phyloP scores from a whole-genome alignment of 441 rosid species.

The Erodium chrysanthum region DNA sequence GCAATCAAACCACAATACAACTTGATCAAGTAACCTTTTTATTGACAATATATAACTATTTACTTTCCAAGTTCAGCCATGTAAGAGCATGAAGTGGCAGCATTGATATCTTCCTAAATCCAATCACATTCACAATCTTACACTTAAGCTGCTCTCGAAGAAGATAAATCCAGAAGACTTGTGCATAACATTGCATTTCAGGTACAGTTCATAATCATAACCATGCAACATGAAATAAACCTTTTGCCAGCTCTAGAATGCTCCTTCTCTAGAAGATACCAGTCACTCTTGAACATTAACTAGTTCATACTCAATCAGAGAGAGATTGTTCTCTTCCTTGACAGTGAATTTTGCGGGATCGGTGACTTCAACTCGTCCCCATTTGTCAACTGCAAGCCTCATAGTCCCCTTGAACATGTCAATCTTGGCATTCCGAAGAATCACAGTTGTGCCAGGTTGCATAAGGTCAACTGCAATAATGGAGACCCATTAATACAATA shows the following conservation, averaged over 20 bases:
- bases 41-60: background rate
- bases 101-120: background rate
- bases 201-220: constrained; percentile 1
- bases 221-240: background rate
- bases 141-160: background rate
- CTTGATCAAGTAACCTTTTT: background rate
- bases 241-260: background rate
- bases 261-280: background rate
- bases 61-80: background rate
- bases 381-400: too few relatives aligned
- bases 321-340: constrained; percentile 3
- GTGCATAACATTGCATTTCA: constrained; percentile 1
- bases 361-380: too few relatives aligned
- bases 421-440: background rate
- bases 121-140: background rate
- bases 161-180: background rate
- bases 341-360: background rate
- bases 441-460: background rate
- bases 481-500: background rate
- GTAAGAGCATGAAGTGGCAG: background rate
- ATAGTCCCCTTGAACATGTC: too few relatives aligned
- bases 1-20: background rate
- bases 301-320: background rate
- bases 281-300: constrained; percentile 2
- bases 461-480: constrained; percentile 3